phyloP scores from a whole-genome alignment of 257 asterid species.

The Penstemon barbatus region DNA sequence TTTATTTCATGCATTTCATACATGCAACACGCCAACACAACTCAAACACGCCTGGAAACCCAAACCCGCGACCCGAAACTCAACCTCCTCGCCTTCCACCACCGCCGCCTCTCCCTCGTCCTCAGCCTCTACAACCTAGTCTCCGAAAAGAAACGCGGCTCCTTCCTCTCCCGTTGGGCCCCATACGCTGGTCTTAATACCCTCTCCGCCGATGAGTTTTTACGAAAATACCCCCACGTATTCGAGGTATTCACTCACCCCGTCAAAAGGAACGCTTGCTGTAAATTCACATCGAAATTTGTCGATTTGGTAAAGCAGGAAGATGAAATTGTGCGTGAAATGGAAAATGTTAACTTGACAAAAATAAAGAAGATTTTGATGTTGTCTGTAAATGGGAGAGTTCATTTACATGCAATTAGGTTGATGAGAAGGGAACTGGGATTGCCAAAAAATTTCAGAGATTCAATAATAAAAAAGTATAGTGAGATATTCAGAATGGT shows the following conservation, averaged over 20 bases:
- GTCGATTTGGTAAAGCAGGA: conserved; percentile 50
- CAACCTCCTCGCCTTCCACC: conserved; percentile 58
- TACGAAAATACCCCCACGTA: conserved; percentile 78
- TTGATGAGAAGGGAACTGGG: conserved; percentile 78
- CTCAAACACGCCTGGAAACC: conserved; percentile 80
- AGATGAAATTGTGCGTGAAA: conserved; percentile 28
- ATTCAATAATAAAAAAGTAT: conserved; percentile 54
- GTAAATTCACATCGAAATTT: conserved; percentile 56
- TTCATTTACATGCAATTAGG: conserved; percentile 78
- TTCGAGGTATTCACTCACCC: conserved; percentile 84
- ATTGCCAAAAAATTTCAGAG: conserved; percentile 67
- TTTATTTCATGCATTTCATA: too few species aligned
- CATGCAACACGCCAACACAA: conserved; percentile 73
- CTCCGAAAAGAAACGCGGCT: conserved; percentile 54
- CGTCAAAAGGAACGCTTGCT: conserved; percentile 50
- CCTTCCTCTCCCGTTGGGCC: too few species aligned
- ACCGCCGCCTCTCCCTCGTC: conserved; percentile 57
- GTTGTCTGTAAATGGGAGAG: conserved; percentile 72
- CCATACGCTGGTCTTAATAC: too few species aligned
- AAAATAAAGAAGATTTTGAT: too few species aligned
- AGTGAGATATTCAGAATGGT: conserved; percentile 50
- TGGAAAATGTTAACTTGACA: conserved; percentile 48
- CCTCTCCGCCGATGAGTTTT: conserved; percentile 55
- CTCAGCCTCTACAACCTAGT: conserved; percentile 58
- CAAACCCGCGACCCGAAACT: conserved; percentile 67